Conservation (phyloP, 495 filamentous ascomycete species). For the Hypoxylon crocopeplum region DNA sequence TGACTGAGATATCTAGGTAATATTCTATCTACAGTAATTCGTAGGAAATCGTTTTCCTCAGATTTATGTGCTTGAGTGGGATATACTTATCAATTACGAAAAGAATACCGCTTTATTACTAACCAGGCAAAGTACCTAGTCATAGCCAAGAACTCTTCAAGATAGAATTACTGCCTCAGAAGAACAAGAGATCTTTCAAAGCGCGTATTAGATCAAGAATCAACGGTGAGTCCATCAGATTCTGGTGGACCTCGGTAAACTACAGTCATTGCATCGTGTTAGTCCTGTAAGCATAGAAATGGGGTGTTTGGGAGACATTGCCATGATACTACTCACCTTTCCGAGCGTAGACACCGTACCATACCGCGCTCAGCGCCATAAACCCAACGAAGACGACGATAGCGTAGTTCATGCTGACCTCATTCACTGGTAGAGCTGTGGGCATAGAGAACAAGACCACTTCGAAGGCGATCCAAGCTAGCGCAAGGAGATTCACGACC, state of each 20-base stretch:
- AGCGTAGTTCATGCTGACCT: constrained; percentile 68
- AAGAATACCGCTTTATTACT: too few species aligned
- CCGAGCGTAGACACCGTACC: constrained; percentile 48
- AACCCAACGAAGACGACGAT: constrained; percentile 68
- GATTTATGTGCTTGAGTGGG: too few species aligned
- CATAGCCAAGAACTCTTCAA: too few species aligned
- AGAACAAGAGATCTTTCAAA: too few species aligned
- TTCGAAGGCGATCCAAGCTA: constrained; percentile 59
- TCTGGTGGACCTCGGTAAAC: constrained; percentile 40
- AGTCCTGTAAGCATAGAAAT: constrained; percentile 1
- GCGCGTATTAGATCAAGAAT: constrained; percentile 5
- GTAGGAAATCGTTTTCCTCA: too few species aligned
- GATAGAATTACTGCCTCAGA: too few species aligned
- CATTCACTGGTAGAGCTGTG: constrained; percentile 63
- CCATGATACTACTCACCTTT: constrained; percentile 30
- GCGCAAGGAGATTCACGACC: constrained; percentile 52
- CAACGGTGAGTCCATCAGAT: constrained; percentile 34
- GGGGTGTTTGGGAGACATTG: background rate
- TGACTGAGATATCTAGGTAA: too few species aligned
- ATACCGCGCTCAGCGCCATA: constrained; percentile 53
- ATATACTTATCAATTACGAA: too few species aligned
- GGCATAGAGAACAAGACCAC: constrained; percentile 70
- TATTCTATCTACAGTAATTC: too few species aligned
- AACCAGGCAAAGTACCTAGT: too few species aligned
- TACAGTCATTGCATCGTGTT: background rate